phyloP scores from a whole-genome alignment of 352 stramenopile genomes.

The Globisporangium sylvaticum region DNA sequence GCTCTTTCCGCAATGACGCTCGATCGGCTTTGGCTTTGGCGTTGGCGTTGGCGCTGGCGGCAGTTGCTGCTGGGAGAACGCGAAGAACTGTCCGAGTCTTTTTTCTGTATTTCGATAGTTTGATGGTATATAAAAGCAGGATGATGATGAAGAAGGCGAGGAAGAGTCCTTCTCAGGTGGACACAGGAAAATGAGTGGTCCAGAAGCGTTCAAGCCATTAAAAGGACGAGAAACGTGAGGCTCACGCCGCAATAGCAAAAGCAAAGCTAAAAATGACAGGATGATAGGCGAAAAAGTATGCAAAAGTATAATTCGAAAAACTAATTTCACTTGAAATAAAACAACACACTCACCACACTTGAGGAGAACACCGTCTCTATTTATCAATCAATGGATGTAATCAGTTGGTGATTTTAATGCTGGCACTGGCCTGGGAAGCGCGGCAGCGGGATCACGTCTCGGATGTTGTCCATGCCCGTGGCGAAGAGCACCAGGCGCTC shows the following conservation, averaged over 20 bases:
- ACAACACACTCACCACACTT: background rate
- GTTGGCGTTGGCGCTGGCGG: background rate
- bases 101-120: conserved; percentile 14
- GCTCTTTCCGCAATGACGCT: conserved; percentile 58
- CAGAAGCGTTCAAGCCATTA: background rate
- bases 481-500: conserved; percentile 97
- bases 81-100: background rate
- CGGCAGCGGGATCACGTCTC: conserved; percentile 97
- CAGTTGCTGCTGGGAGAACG: conserved; percentile 1
- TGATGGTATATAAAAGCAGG: conserved; percentile 6
- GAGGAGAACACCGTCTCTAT: background rate
- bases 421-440: conserved; percentile 94
- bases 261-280: conserved; percentile 2
- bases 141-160: conserved; percentile 7
- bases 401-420: conserved; percentile 19
- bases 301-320: conserved; percentile 14
- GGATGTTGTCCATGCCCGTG: conserved; percentile 98
- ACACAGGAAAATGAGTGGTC: background rate
- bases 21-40: no score
- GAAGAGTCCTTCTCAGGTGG: background rate
- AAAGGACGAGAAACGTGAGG: background rate
- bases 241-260: background rate
- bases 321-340: conserved; percentile 1
- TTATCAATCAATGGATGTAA: background rate
- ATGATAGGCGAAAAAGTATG: conserved; percentile 5